These are phyloP conservation scores for Exophiala sp. DNA, from an alignment of 2,329 filamentous ascomycete species.

Conservation along the genomic window DNA sequence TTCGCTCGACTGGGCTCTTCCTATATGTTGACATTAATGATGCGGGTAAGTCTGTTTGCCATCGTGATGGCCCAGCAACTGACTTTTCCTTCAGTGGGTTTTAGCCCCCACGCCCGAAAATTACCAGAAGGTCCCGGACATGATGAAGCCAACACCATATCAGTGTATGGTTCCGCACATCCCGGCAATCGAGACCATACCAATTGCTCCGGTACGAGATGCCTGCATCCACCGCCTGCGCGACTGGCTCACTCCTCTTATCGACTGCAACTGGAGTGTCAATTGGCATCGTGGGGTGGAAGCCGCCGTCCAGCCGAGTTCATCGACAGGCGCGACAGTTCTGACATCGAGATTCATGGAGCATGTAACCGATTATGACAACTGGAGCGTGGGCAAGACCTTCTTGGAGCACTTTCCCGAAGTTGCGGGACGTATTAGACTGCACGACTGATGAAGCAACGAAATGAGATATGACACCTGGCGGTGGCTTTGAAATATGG, in stretches of 20 bases:
- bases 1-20: slow-evolving; percentile 17
- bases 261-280: slow-evolving; percentile 17
- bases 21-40: slow-evolving; percentile 20
- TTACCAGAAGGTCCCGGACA: slow-evolving; percentile 20
- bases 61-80: not conserved
- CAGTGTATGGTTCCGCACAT: slow-evolving; percentile 24
- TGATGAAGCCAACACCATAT: slow-evolving; percentile 24
- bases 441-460: slow-evolving; percentile 18
- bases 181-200: slow-evolving; percentile 24
- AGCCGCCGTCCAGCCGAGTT: slow-evolving; percentile 14
- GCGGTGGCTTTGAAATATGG: no score
- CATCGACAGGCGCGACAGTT: slow-evolving; percentile 5
- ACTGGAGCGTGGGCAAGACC: slow-evolving; percentile 18
- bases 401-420: slow-evolving; percentile 20
- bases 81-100: slow-evolving; percentile 14
- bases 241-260: slow-evolving; percentile 23
- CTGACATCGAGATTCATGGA: slow-evolving; percentile 18
- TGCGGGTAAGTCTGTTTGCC: slow-evolving; percentile 24
- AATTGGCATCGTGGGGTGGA: slow-evolving; percentile 19
- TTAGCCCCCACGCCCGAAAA: slow-evolving; percentile 14
- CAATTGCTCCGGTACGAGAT: slow-evolving; percentile 18
- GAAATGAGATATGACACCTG: no score
- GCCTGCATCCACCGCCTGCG: slow-evolving; percentile 17
- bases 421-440: slow-evolving; percentile 14
- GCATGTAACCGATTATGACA: slow-evolving; percentile 17